Evolutionary conservation across 495 filamentous ascomycete species (phyloP), one percentile per base, ranked within the genome.

Genomic region (Lindgomyces ingoldianus): DNA sequence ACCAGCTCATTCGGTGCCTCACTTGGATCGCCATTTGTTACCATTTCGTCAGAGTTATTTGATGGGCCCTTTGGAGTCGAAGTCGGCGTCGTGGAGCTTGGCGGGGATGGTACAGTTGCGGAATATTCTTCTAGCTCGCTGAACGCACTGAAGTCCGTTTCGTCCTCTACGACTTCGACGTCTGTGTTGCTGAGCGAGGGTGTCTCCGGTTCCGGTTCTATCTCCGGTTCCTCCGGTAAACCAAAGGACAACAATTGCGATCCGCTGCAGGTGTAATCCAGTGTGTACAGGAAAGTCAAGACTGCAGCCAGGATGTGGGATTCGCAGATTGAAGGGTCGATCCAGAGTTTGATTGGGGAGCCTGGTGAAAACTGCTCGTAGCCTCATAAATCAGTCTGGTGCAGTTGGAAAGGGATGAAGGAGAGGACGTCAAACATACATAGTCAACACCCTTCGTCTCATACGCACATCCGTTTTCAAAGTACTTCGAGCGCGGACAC

Each of bases 221-320:
- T 14, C 1, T 33, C 25, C 39, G 57, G n/a, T 4, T 56, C 45
- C 19, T 58, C 30, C 29, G 62, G 53, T 27, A 60, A 26, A 44
- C 62, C 62, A 26, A 65, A 58, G 0, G 33, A 21, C 26, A 65
- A 22, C 3, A 21, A 6, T 46, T 63, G 60, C 18, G 25, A 25
- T 14, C 60, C 60, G 27, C 44, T 39, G 14, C 49, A 2, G n/a
- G 19, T 47, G 26, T 69, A 69, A 41, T 69, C 57, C 19, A 69
- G 50, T 8, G 67, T 69, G 57, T 69, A 69, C 21, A 69, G 52
- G 50, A 65, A 69, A 0, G 56, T 69, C 26, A 69, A 46, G 11
- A 69, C 62, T 19, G 67, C 61, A 14, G 62, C 67, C 18, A 69
- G 25, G 47, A 69, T 52, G 30, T 69, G 55, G 10, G 61, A 48